Evolutionary conservation across 495 filamentous ascomycete genomes (phyloP).

Genomic region (Neurospora sp.): DNA sequence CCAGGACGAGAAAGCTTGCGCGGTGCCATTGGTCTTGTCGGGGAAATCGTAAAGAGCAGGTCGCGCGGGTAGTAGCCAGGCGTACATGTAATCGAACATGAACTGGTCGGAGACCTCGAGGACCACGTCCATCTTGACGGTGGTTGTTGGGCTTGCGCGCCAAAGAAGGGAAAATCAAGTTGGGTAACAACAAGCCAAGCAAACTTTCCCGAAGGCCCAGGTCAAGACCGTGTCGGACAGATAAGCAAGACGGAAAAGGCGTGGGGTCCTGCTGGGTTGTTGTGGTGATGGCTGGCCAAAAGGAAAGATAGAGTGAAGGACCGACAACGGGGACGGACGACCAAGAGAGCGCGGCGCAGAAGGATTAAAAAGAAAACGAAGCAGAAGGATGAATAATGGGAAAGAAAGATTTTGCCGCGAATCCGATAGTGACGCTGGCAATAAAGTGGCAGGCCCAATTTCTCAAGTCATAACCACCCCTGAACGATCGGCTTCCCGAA

Average conservation of each 20-base stretch:
- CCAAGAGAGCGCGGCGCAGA: background rate
- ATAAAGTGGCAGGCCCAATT: background rate
- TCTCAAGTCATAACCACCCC: background rate
- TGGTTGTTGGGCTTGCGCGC: background rate
- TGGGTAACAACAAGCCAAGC: background rate
- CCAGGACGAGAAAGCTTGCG: slow-evolving; percentile 32
- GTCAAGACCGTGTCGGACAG: background rate
- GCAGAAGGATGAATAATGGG: background rate
- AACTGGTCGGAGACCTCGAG: slow-evolving; percentile 80
- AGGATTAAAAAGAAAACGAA: background rate
- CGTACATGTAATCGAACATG: slow-evolving; percentile 73
- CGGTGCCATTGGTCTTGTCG: slow-evolving; percentile 32
- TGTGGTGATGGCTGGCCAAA: background rate
- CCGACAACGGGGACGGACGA: background rate
- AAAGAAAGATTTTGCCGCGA: background rate
- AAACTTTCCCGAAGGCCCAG: background rate
- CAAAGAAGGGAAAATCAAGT: background rate
- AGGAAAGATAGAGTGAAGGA: background rate
- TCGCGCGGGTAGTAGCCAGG: slow-evolving; percentile 53
- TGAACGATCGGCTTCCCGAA: background rate
- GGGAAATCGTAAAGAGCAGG: slow-evolving; percentile 37
- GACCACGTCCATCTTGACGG: slow-evolving; percentile 72
- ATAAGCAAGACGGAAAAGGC: background rate
- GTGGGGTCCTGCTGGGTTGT: background rate
- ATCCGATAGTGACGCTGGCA: background rate